A percentile compares a stretch with the other conserved stretches of the same genome.
Evolutionary conservation across 176 grass and related monocot genomes (phyloP).

Genomic region (Rhynchospora pubera): DNA sequence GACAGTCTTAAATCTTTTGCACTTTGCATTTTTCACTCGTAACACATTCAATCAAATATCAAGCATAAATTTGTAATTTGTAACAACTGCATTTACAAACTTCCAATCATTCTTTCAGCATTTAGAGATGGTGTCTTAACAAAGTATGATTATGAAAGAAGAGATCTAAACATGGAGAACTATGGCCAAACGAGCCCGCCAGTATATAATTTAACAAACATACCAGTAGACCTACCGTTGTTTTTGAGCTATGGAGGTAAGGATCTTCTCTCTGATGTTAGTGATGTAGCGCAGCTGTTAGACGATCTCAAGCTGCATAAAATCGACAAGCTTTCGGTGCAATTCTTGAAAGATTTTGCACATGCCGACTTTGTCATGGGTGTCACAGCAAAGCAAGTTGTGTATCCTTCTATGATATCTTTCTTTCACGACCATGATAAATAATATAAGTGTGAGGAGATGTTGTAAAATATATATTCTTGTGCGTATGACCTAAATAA

Average conservation of each 20-base stretch:
- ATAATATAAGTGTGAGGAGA: not conserved
- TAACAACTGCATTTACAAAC: not conserved
- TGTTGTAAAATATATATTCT: not conserved
- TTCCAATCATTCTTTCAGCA: slow-evolving; percentile 33
- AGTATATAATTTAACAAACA: slow-evolving; percentile 43
- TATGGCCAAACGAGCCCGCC: slow-evolving; percentile 52
- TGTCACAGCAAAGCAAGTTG: slow-evolving; percentile 51
- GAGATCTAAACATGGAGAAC: slow-evolving; percentile 37
- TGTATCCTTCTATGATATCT: slow-evolving; percentile 47
- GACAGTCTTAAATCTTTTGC: too few relatives aligned
- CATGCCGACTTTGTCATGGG: slow-evolving; percentile 72
- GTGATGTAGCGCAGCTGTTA: slow-evolving; percentile 43
- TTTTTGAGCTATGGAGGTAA: slow-evolving; percentile 78
- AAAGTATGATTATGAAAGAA: slow-evolving; percentile 57
- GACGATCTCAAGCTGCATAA: slow-evolving; percentile 47
- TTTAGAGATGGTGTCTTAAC: slow-evolving; percentile 50
- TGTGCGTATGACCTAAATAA: not conserved
- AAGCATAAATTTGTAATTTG: not conserved
- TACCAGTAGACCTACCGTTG: slow-evolving; percentile 46
- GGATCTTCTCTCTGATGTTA: slow-evolving; percentile 49
- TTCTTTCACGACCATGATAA: slow-evolving; percentile 35
- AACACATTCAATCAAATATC: not conserved
- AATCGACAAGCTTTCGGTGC: slow-evolving; percentile 40
- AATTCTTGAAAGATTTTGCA: slow-evolving; percentile 54
- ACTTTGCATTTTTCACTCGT: too few relatives aligned